Conservation (phyloP, 345 rosid species). For the Eucalyptus fibrosa region DNA sequence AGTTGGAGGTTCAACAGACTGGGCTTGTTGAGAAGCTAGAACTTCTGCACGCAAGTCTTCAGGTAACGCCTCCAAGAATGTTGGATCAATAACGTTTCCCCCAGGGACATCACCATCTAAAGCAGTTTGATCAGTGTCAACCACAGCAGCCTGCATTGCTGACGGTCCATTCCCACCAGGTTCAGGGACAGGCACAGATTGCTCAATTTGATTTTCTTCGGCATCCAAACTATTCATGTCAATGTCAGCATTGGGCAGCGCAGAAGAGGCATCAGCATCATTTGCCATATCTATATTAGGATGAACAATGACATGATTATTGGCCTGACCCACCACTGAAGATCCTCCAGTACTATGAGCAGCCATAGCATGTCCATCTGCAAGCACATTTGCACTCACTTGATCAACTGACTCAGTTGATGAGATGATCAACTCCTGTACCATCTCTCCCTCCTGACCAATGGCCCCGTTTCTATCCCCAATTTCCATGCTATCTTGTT, state of each 20-base stretch:
- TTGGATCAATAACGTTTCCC: constrained; percentile 83
- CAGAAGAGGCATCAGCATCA: constrained; percentile 10
- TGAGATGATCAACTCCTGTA: constrained; percentile 29
- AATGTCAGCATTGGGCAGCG: constrained; percentile 37
- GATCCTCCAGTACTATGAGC: constrained; percentile 12
- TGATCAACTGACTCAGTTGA: constrained; percentile 23
- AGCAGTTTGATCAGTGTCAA: constrained; percentile 29
- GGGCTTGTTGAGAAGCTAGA: constrained; percentile 96
- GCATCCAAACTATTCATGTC: constrained; percentile 62
- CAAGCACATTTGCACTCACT: constrained; percentile 14
- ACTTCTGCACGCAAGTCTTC: constrained; percentile 93
- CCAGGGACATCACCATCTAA: constrained; percentile 36
- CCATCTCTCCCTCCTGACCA: constrained; percentile 22
- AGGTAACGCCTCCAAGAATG: constrained; percentile 92
- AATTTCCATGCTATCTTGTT: constrained; percentile 61
- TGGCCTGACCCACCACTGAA: constrained; percentile 6
- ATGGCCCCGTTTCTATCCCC: constrained; percentile 41
- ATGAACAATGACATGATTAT: constrained; percentile 1
- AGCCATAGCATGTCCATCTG: constrained; percentile 19
- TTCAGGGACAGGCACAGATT: constrained; percentile 22
- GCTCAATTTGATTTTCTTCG: constrained; percentile 42
- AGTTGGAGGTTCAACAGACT: constrained; percentile 77
- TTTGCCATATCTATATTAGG: constrained; percentile 22
- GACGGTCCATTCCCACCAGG: constrained; percentile 14
- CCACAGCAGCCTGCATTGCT: constrained; percentile 20